Conservation (phyloP, 2,329 filamentous ascomycete genomes). For the Gnomoniopsis smithogilvyi region DNA sequence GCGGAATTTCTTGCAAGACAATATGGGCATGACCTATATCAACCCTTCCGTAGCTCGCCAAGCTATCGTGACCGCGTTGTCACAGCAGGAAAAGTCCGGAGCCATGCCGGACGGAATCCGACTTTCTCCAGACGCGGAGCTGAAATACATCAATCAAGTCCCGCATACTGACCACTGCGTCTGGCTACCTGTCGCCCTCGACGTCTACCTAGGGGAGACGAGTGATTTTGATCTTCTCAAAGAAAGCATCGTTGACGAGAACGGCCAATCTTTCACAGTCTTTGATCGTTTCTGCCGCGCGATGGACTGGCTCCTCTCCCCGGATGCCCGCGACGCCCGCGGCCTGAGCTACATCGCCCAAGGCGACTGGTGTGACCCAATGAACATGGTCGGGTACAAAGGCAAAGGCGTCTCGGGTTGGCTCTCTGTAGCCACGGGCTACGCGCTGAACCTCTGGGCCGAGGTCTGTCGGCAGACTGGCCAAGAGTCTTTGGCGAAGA, state of each 20-base stretch:
- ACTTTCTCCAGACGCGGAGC: constrained; percentile 48
- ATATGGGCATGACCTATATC: constrained; percentile 60
- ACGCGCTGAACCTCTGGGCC: constrained; percentile 51
- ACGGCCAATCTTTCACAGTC: constrained; percentile 45
- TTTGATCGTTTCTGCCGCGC: constrained; percentile 54
- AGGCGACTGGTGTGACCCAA: constrained; percentile 59
- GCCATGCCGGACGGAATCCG: constrained; percentile 57
- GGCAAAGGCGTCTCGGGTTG: constrained; percentile 56
- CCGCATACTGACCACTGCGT: constrained; percentile 59
- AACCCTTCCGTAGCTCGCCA: constrained; percentile 45
- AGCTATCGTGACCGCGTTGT: constrained; percentile 46
- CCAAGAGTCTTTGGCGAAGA: constrained; percentile 35
- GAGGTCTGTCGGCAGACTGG: constrained; percentile 44
- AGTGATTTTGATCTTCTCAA: constrained; percentile 48
- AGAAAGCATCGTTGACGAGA: constrained; percentile 37
- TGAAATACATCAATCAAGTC: constrained; percentile 61
- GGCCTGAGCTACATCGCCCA: constrained; percentile 56
- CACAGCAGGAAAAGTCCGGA: constrained; percentile 52
- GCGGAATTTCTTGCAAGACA: constrained; percentile 57
- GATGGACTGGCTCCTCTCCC: constrained; percentile 52
- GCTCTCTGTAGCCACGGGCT: constrained; percentile 54
- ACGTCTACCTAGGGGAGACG: constrained; percentile 53
- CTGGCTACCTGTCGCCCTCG: constrained; percentile 53
- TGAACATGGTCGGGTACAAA: constrained; percentile 62
- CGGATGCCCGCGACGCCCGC: constrained; percentile 43